Evolutionary conservation across 2,329 filamentous ascomycete species (phyloP).

Genomic region (Trichophyton simii): DNA sequence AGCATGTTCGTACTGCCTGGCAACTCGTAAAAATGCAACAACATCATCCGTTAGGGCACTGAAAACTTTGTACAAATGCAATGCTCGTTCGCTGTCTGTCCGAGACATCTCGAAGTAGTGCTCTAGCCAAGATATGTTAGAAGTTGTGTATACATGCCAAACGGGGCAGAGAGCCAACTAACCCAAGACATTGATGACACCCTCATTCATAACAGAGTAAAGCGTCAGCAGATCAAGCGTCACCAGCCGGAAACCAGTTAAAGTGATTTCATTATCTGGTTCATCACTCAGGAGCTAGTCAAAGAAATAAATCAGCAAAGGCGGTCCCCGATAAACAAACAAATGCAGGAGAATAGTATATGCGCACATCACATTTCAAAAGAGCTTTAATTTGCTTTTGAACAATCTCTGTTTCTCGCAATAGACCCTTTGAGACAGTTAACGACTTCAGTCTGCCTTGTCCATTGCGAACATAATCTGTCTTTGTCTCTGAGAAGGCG

Average conservation of each 20-base stretch:
- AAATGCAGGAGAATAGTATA: neutral
- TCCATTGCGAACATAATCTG: conserved; percentile 77
- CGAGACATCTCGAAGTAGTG: conserved; percentile 98
- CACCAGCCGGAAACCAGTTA: conserved; percentile 82
- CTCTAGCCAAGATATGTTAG: conserved; percentile 39
- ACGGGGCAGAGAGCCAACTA: conserved; percentile 23
- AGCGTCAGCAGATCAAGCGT: conserved; percentile 80
- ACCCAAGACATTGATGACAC: conserved; percentile 93
- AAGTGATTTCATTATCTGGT: conserved; percentile 88
- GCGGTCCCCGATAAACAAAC: neutral
- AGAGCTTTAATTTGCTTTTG: conserved; percentile 78
- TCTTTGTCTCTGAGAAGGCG: conserved; percentile 70
- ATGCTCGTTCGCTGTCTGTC: conserved; percentile 78
- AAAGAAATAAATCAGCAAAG: conserved; percentile 13
- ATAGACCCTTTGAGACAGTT: conserved; percentile 77
- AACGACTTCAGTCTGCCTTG: conserved; percentile 74
- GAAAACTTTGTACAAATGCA: conserved; percentile 85
- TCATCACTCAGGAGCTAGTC: conserved; percentile 69
- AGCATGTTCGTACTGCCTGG: conserved; percentile 80
- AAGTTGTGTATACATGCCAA: conserved; percentile 3
- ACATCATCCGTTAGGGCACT: conserved; percentile 85
- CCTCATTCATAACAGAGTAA: conserved; percentile 93
- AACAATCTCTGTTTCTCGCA: conserved; percentile 82
- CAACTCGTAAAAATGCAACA: conserved; percentile 76
- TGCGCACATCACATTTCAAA: conserved; percentile 73